These are phyloP conservation scores for Ophiocordyceps polyrhachis-furcata DNA, from an alignment of 2,329 filamentous ascomycete genomes.

Conservation along the genomic window DNA sequence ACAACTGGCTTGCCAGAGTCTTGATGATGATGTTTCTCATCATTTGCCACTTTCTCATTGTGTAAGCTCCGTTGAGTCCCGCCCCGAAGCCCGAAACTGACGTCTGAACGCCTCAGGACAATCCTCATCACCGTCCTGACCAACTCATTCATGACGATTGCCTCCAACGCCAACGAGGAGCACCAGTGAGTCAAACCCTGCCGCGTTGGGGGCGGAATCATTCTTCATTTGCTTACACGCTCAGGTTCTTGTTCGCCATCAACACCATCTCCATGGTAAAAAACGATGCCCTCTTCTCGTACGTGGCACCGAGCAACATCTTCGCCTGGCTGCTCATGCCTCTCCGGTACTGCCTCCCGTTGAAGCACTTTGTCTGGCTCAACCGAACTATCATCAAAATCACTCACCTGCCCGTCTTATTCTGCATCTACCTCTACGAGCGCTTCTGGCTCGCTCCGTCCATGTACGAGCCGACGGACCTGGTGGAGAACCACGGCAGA, in stretches of 20 bases:
- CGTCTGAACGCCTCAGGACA: conserved; percentile 27
- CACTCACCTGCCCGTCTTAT: conserved; percentile 75
- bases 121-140: conserved; percentile 92
- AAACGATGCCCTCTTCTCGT: conserved; percentile 90
- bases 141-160: conserved; percentile 90
- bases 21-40: conserved; percentile 72
- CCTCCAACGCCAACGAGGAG: conserved; percentile 83
- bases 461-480: conserved; percentile 67
- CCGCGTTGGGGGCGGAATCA: background rate
- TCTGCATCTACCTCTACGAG: conserved; percentile 77
- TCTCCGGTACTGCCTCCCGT: conserved; percentile 59
- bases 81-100: background rate
- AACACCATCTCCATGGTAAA: conserved; percentile 98
- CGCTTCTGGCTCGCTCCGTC: conserved; percentile 55
- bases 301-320: conserved; percentile 79
- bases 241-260: conserved; percentile 72
- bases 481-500: conserved; percentile 53
- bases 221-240: conserved; percentile 3
- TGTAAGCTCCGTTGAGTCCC: conserved; percentile 25
- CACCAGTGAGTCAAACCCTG: conserved; percentile 37
- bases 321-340: conserved; percentile 81
- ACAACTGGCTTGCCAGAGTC: conserved; percentile 59
- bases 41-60: conserved; percentile 86
- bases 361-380: conserved; percentile 63
- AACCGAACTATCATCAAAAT: conserved; percentile 85